Evolutionary conservation across 139 green algal genomes (phyloP), one percentile per base, ranked within the genome.

Genomic region (Chlamydomonas incerta): DNA sequence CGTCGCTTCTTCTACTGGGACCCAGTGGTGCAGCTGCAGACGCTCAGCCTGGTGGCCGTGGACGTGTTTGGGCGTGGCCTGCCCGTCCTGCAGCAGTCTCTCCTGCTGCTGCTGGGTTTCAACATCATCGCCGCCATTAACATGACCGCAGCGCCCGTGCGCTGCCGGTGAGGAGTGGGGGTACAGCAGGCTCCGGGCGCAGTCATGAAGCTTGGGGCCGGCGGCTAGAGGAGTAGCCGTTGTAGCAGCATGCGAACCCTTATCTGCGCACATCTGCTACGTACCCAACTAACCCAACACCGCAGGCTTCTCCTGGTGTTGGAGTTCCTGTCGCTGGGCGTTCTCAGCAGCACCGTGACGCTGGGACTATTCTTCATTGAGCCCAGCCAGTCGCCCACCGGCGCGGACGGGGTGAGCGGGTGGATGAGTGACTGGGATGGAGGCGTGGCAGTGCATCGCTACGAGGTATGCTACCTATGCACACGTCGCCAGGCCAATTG

Each of bases 31-130:
- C 75, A 72, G 75, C 35, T 72, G 14, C 75, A 82, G 75, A 47
- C 41, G 35, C 75, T 82, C 13, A 35, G 37, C 17, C 60, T 82
- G 50, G 75, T 82, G 37, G 60, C 75, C 28, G 75, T 82, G 10
- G 75, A 82, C 33, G 75, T 82, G 57, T 82, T 82, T 34, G 75
- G 75, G 0, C 75, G 75, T 35, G 24, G 13, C 28, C 75, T 82
- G 35, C 60, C 75, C 26, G 75, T 66, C 1, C 60, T 57, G 57
- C 75, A 82, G 60, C 75, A 82, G 57, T 62, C 75, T 41, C 75
- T 82, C 21, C 63, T 72, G 75, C 75, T 82, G 17, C 60, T 82
- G 35, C 21, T 47, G 58, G 75, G 41, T 2, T 37, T 82, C 57
- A 82, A 60, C 75, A 18, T 55, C n/a, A 72, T 82, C 35, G 58